These are phyloP conservation scores for Aristolochia fimbriata DNA, from an alignment of 164 flowering plant species.

Conservation along the genomic window DNA sequence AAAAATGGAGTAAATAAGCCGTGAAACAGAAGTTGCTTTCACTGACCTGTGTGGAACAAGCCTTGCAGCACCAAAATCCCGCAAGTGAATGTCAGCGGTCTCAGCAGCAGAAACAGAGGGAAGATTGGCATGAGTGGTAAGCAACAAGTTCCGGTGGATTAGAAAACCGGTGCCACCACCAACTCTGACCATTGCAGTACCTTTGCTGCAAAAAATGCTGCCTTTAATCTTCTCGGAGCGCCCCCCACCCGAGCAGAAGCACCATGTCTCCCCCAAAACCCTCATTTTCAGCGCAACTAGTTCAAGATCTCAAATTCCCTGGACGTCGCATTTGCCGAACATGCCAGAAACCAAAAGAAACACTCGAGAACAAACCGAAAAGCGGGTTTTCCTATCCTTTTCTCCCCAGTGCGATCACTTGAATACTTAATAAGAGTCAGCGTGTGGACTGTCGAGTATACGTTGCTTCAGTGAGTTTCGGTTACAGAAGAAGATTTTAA, in stretches of 20 bases:
- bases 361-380: too few species aligned
- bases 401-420: too few species aligned
- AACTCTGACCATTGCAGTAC: slow-evolving; percentile 57
- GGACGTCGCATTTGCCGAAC: too few species aligned
- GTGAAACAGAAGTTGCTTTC: too few species aligned
- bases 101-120: slow-evolving; percentile 73
- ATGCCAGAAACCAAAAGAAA: too few species aligned
- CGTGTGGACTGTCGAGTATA: too few species aligned
- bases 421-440: background rate
- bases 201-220: slow-evolving; percentile 54
- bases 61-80: slow-evolving; percentile 48
- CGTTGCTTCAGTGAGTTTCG: too few species aligned
- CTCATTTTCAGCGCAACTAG: slow-evolving; percentile 29
- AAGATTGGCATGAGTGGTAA: slow-evolving; percentile 73
- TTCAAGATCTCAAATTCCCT: too few species aligned
- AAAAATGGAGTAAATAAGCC: too few species aligned
- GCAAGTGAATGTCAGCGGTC: slow-evolving; percentile 70
- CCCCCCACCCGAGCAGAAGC: slow-evolving; percentile 93
- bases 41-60: slow-evolving; percentile 82
- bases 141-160: slow-evolving; percentile 67
- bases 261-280: slow-evolving; percentile 60
- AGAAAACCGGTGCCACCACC: slow-evolving; percentile 51
- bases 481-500: background rate
- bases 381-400: too few species aligned
- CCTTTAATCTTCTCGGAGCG: slow-evolving; percentile 81